These are phyloP conservation scores for Zizania palustris DNA, from an alignment of 202 grass and related monocot species.

Conservation along the genomic window DNA sequence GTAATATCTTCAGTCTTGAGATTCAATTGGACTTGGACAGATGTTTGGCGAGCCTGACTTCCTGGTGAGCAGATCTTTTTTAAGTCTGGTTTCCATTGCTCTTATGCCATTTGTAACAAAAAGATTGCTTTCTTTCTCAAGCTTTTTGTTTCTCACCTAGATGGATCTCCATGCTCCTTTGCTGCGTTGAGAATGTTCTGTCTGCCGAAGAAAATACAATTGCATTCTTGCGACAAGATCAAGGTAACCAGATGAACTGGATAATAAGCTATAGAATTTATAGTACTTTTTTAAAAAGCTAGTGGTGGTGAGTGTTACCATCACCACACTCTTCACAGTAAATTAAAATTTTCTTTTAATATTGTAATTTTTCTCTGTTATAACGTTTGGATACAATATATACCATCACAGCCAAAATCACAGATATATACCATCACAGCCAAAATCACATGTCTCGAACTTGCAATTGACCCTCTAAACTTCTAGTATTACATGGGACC, in stretches of 20 bases:
- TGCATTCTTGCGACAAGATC: too few relatives aligned
- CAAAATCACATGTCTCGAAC: not conserved
- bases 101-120: not conserved
- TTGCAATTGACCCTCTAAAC: conserved; percentile 12
- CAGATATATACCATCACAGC: not conserved
- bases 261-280: not conserved
- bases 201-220: too few relatives aligned
- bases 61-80: not conserved
- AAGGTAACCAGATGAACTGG: not conserved
- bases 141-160: not conserved
- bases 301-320: too few relatives aligned
- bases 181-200: too few relatives aligned
- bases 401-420: too few relatives aligned
- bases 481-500: not conserved
- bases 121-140: not conserved
- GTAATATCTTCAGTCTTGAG: not conserved
- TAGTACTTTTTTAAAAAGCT: too few relatives aligned
- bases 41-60: not conserved
- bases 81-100: not conserved
- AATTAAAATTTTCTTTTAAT: too few relatives aligned
- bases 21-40: not conserved
- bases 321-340: too few relatives aligned
- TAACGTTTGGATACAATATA: too few relatives aligned
- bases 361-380: too few relatives aligned
- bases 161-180: not conserved